Evolutionary conservation across 208 protist species (phyloP).

Genomic region (Porcisia deanei): DNA sequence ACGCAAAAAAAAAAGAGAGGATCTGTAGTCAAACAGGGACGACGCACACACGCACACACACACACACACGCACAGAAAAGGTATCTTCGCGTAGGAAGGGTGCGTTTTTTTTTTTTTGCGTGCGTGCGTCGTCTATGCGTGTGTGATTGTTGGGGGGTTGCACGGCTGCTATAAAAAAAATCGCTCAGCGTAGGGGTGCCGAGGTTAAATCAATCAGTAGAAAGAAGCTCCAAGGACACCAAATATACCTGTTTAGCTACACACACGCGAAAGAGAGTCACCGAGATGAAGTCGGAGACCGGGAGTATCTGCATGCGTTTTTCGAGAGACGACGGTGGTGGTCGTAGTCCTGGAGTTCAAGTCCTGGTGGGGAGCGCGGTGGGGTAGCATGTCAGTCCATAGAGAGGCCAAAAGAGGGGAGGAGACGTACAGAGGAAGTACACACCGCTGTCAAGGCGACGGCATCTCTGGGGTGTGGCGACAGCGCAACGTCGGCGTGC

Average conservation of each 20-base stretch:
- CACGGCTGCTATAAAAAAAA: no score
- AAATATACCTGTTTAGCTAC: background rate
- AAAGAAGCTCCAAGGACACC: background rate
- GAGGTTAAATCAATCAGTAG: background rate
- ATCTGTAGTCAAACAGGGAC: no score
- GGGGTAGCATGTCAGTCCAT: background rate
- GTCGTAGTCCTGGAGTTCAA: background rate
- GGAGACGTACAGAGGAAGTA: background rate
- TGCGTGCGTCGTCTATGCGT: no score
- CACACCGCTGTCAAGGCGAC: background rate
- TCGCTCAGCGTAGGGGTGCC: no score
- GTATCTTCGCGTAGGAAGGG: background rate
- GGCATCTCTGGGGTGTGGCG: background rate
- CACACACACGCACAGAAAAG: background rate
- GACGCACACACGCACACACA: background rate
- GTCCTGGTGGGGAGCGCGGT: background rate
- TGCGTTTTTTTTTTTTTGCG: no score
- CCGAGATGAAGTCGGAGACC: background rate
- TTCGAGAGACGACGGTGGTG: background rate
- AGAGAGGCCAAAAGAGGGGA: constrained; percentile 10
- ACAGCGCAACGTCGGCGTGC: no score
- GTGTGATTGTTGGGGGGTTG: no score
- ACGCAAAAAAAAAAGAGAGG: background rate
- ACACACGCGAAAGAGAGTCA: background rate
- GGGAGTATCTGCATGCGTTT: background rate